Evolutionary conservation across 163 green algal genomes (phyloP), one percentile per base, ranked within the genome.

Genomic region (Scenedesmus sp.): DNA sequence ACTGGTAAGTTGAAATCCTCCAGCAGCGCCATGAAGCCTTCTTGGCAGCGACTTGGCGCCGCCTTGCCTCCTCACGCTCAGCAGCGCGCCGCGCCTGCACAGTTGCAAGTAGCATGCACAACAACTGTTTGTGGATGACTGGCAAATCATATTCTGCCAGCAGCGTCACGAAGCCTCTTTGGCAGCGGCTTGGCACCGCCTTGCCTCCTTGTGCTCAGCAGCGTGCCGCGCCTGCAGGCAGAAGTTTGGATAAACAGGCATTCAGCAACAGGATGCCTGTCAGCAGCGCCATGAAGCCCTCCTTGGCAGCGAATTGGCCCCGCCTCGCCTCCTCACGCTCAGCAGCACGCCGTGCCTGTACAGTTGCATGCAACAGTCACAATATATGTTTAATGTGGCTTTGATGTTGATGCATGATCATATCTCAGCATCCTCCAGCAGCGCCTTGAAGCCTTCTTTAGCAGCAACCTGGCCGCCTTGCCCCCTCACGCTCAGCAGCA

Each of bases 151-250:
- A 46, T 46, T 46, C 34, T 46, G 34, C 34, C 81, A 92, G 88
- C 88, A 92, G 66, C 26, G 15, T 54, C 52, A 84, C 74, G 81
- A 92, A 92, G 4, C 59, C 16, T 92, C 88, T 52, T 92, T 92
- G 56, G 81, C 88, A 26, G 81, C 88, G 12, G 84, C 52, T 60
- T 82, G 46, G 62, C 82, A 46, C 34, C 81, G 81, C 20, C 88
- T 34, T 3, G 81, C 82, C 20, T 84, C 81, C 62, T 92, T 81
- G 2, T 60, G 34, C 81, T 92, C 88, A 46, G 55, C 62, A 86
- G 74, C 74, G 74, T 83, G 89, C n/a, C 82, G 83, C 67, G 67
- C 79, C 86, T 93, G 90, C 34, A 64, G 15, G 46, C 79, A 23
- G 79, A 83, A 4, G 23, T 16, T 34, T 83, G 74, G 12, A 83